Evolutionary conservation across 1,284 basidiomycete species (phyloP), one percentile per base, ranked within the genome.

Genomic region (Ganoderma boninense): DNA sequence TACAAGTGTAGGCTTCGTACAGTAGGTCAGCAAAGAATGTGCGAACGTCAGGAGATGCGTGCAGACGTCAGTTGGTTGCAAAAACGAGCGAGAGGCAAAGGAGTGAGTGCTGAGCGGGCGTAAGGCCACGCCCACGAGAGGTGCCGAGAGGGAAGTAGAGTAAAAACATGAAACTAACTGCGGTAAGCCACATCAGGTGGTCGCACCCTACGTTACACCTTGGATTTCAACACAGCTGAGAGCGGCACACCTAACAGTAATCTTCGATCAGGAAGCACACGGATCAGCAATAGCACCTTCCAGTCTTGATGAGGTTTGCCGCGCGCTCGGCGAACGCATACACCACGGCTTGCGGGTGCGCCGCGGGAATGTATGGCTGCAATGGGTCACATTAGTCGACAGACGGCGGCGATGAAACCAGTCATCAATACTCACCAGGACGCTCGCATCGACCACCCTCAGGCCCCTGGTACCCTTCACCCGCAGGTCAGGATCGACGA

Each of bases 381-480:
- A 42, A 49, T n/a, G 11, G 23, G 18, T 40, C 46, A 18, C 3
- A 20, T 38, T 26, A n/a, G 16, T 2, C 4, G 23, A 13, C 18
- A 35, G 46, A n/a, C 20, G n/a, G 8, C 46, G n/a, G 11, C 46
- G 46, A 10, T n/a, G 4, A 11, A 49, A 23, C 46, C 46, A 49
- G n/a, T 8, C n/a, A 11, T 35, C 35, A 43, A 40, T 49, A n/a
- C 29, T 67, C 65, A 79, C 79, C 10, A 79, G 63, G 8, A 79
- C 75, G 62, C 75, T 77, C 20, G 78, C 78, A 70, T 80, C 79
- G 14, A 80, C 76, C 23, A 80, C 65, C 1, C 78, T 60, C 61
- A 80, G 68, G 2, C 77, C 79, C 5, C 59, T 35, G 16, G 71
- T 70, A 6, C 76, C 75, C 64, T 77, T 77, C 23, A 80, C 77